Evolutionary conservation across 139 green algal genomes (phyloP).

Genomic region (Trebouxia sp.): DNA sequence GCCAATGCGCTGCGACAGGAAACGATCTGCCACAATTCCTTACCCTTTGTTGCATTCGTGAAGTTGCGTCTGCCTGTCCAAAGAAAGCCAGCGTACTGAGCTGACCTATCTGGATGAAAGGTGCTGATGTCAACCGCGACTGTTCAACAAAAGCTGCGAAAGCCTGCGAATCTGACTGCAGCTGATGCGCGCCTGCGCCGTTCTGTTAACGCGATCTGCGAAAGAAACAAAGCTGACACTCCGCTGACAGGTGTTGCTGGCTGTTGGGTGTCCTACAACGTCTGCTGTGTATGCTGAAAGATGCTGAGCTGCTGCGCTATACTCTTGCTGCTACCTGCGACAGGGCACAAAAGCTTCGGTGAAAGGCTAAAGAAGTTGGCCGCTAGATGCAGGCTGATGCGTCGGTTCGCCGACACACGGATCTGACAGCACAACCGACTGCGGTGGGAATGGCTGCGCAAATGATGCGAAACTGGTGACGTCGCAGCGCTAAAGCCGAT

Average conservation of each 20-base stretch:
- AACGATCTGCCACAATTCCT: not conserved
- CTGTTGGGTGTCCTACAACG: conserved; percentile 1
- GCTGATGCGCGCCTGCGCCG: not conserved
- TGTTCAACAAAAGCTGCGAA: not conserved
- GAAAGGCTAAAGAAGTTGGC: not conserved
- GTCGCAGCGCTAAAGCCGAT: no score
- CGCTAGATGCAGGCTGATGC: not conserved
- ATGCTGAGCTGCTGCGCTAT: not conserved
- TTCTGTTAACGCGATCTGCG: not conserved
- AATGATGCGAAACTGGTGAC: no score
- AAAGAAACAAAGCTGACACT: not conserved
- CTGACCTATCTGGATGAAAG: not conserved
- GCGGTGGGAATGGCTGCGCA: no score
- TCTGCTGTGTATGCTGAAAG: not conserved
- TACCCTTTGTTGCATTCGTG: not conserved
- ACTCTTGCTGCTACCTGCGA: not conserved
- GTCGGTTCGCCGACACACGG: no score
- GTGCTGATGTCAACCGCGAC: no score
- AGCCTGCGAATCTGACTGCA: not conserved
- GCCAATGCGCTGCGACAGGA: not conserved
- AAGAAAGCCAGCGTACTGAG: not conserved
- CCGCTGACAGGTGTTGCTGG: not conserved
- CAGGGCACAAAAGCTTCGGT: not conserved
- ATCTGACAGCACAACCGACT: not conserved
- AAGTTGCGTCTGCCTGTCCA: not conserved